Percentiles rank a stretch among this genome's conserved stretches.
Conservation (phyloP, 2,329 filamentous ascomycete genomes). For the Exophiala bonariae region DNA sequence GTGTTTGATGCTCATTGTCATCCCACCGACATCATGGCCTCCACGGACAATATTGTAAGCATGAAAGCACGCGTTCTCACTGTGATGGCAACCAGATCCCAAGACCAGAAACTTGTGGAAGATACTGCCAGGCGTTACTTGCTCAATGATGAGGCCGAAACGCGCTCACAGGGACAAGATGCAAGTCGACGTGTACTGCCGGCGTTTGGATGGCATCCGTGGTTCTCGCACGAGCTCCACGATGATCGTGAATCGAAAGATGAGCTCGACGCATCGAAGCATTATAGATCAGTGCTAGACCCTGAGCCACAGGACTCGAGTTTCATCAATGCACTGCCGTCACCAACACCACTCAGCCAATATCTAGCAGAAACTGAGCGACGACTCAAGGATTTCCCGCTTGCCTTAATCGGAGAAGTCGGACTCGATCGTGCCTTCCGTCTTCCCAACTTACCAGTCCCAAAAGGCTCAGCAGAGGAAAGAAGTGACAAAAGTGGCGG, state of each 20-base stretch:
- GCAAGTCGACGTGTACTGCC: slow-evolving; percentile 46
- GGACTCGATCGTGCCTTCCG: slow-evolving; percentile 63
- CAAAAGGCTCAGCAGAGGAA: slow-evolving; percentile 37
- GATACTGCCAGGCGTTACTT: slow-evolving; percentile 42
- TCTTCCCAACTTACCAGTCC: slow-evolving; percentile 52
- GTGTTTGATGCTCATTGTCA: slow-evolving; percentile 67
- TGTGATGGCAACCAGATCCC: slow-evolving; percentile 61
- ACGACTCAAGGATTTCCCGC: slow-evolving; percentile 51
- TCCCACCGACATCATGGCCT: slow-evolving; percentile 64
- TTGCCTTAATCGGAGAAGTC: slow-evolving; percentile 62
- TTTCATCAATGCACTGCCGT: slow-evolving; percentile 53
- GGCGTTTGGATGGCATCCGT: slow-evolving; percentile 68
- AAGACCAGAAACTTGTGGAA: slow-evolving; percentile 62
- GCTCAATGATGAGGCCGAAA: slow-evolving; percentile 7
- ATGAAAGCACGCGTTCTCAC: slow-evolving; percentile 62
- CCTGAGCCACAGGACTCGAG: slow-evolving; percentile 47
- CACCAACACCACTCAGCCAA: slow-evolving; percentile 53
- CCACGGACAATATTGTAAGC: slow-evolving; percentile 51
- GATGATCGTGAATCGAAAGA: slow-evolving; percentile 36
- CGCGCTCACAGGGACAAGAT: slow-evolving; percentile 33
- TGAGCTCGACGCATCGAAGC: slow-evolving; percentile 38
- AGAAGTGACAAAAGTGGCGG: slow-evolving; percentile 33
- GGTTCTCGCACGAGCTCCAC: slow-evolving; percentile 65
- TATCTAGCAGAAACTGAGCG: slow-evolving; percentile 52
- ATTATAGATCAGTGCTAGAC: slow-evolving; percentile 57